Percentiles rank a stretch among this genome's conserved stretches.
Evolutionary conservation across 2,329 filamentous ascomycete species (phyloP).

Genomic region (Didymella exigua): DNA sequence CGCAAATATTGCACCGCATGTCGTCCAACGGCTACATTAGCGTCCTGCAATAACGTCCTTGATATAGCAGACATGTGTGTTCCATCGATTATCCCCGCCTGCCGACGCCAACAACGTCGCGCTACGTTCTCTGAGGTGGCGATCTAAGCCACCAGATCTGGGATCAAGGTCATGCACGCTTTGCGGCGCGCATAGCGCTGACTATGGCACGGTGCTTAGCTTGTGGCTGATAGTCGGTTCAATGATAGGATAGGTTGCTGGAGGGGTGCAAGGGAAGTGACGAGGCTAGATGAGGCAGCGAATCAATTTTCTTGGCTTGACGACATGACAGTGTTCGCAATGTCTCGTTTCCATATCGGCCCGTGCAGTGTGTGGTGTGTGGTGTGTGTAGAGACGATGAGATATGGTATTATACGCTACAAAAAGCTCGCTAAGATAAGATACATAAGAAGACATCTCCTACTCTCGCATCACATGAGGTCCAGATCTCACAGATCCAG

Average conservation of each 20-base stretch:
- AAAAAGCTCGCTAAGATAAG: conserved; percentile 9
- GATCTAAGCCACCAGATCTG: not conserved
- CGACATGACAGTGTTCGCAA: no score
- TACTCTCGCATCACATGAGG: not conserved
- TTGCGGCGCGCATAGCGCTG: not conserved
- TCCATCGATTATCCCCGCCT: conserved; percentile 7
- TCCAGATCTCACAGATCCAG: not conserved
- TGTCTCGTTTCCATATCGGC: no score
- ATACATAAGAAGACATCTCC: conserved; percentile 14
- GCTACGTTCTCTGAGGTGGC: not conserved
- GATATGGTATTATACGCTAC: conserved; percentile 16
- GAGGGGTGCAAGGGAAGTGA: not conserved
- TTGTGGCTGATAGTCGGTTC: not conserved
- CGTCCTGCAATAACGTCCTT: not conserved
- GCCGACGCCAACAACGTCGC: conserved; percentile 6
- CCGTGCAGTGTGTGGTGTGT: not conserved
- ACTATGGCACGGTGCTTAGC: not conserved
- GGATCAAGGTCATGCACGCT: not conserved
- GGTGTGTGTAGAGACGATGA: not conserved
- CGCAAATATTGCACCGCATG: not conserved
- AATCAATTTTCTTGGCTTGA: no score
- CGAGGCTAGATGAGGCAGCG: no score
- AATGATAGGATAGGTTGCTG: not conserved
- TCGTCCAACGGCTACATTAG: not conserved
- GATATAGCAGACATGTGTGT: not conserved